phyloP scores from a whole-genome alignment of 345 rosid species.

The Syzygium jambos region DNA sequence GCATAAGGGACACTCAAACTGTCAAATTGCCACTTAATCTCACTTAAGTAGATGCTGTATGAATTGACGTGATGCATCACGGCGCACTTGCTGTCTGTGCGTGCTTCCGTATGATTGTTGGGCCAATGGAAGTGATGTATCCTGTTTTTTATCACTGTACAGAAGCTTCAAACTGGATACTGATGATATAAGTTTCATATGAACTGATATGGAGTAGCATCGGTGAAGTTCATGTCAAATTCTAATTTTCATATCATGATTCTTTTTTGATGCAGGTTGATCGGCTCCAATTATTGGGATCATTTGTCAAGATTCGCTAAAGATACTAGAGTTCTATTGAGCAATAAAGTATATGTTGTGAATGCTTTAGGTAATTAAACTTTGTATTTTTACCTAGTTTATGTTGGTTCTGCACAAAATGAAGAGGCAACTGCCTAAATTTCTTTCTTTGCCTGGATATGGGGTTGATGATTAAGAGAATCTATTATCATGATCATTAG shows the following conservation, averaged over 20 bases:
- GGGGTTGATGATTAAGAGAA: neutral
- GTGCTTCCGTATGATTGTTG: neutral
- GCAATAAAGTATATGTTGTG: constrained; percentile 55
- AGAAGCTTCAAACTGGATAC: neutral
- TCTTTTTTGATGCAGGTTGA: constrained; percentile 21
- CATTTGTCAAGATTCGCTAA: constrained; percentile 48
- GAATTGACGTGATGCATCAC: neutral
- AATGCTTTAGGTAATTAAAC: constrained; percentile 61
- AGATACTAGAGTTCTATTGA: constrained; percentile 59
- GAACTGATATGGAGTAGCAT: neutral
- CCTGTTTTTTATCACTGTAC: neutral
- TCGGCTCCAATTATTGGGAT: constrained; percentile 7
- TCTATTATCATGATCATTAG: neutral
- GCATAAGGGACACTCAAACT: neutral
- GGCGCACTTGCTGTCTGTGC: neutral
- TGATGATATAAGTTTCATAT: neutral
- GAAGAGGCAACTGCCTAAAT: neutral
- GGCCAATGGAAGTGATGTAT: neutral
- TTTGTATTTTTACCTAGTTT: neutral
- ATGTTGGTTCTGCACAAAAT: neutral
- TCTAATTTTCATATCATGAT: neutral
- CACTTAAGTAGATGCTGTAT: neutral
- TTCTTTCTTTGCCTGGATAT: neutral
- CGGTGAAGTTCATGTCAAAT: neutral
- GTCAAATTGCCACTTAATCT: neutral